Base-by-base conservation (phyloP, 2,329 filamentous ascomycete genomes). In the Xylariaceae sp. region DNA sequence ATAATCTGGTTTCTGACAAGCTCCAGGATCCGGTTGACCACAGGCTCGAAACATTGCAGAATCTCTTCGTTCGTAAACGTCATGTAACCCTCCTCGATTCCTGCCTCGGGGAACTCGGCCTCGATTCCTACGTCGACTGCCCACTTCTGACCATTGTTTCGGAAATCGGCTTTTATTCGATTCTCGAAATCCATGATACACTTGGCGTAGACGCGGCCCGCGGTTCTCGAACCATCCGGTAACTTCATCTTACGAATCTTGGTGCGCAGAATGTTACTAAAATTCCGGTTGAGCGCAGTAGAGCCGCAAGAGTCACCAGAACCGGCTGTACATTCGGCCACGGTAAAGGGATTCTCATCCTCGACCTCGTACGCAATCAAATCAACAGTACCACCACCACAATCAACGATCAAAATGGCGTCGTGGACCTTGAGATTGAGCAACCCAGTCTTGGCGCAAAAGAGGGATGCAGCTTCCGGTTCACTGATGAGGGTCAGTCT, bases 171-270 rank as follows among this genome's bases (percentile, higher is more conserved):
- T 82, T 99, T 99, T 83, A 99, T 97, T 74, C 94, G 83, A 83
- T 97, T 97, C 80, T 99, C 94, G 71, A 99, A 99, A 77, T 99
- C 94, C 93, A 97, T 97, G 76, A 99, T 97, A 75, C 93, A 97
- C 79, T 97, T 97, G 67, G 93, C 93, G 75, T 97, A 97, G 57
- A 99, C 94, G 75, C 93, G 92, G 49, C 93, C 93, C n/a, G 94
- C 93, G 2, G 92, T 97, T 78, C 93, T 95, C 67, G 93, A 97
- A 51, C 92, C 93, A 72, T 97, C 93, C 1, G 94, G 92, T 51
- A 99, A 82, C 78, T 97, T 97, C 94, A 97, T 97, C 81, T 97
- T 97, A 67, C 93, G 85, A 69, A 99, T 97, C 82, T 97, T 97
- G 62, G 93, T 95, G 56, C 94, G 88, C 54, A 97, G 80, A 67